These are phyloP conservation scores for Lepiota brunneoincarnata DNA, from an alignment of 768 basidiomycete genomes.

Conservation along the genomic window DNA sequence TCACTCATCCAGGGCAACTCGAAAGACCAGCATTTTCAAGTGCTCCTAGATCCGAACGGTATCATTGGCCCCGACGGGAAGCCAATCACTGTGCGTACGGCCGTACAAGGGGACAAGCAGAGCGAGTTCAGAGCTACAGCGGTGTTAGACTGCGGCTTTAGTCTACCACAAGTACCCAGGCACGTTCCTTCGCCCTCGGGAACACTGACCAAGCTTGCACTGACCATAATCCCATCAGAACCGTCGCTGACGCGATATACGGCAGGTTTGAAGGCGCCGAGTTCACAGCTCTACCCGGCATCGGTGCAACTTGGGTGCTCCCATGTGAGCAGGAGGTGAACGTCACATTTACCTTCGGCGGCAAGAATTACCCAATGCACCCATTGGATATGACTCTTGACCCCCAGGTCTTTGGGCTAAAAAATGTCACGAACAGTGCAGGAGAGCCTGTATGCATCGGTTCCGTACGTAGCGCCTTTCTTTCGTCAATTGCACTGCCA, in stretches of 20 bases:
- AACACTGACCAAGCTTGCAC: neutral
- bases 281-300: constrained; percentile 31
- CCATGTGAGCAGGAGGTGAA: constrained; percentile 67
- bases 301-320: constrained; percentile 54
- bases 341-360: constrained; percentile 61
- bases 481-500: neutral
- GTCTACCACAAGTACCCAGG: constrained; percentile 60
- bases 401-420: constrained; percentile 29
- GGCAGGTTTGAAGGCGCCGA: constrained; percentile 50
- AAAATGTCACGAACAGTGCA: constrained; percentile 25
- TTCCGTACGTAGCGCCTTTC: constrained; percentile 27
- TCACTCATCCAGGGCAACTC: constrained; percentile 28
- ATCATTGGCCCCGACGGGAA: constrained; percentile 62
- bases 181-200: constrained; percentile 20
- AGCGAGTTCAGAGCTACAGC: constrained; percentile 50
- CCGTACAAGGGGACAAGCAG: constrained; percentile 38
- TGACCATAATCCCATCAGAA: constrained; percentile 24
- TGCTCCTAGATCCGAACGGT: constrained; percentile 58
- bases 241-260: constrained; percentile 62
- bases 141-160: constrained; percentile 70
- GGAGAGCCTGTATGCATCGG: constrained; percentile 38
- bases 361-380: constrained; percentile 56
- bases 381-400: constrained; percentile 61
- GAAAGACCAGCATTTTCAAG: constrained; percentile 62
- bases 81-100: constrained; percentile 39